Percentiles rank a stretch among this genome's conserved stretches.
phyloP scores from a whole-genome alignment of 495 filamentous ascomycete species.

The Collariella sp. region DNA sequence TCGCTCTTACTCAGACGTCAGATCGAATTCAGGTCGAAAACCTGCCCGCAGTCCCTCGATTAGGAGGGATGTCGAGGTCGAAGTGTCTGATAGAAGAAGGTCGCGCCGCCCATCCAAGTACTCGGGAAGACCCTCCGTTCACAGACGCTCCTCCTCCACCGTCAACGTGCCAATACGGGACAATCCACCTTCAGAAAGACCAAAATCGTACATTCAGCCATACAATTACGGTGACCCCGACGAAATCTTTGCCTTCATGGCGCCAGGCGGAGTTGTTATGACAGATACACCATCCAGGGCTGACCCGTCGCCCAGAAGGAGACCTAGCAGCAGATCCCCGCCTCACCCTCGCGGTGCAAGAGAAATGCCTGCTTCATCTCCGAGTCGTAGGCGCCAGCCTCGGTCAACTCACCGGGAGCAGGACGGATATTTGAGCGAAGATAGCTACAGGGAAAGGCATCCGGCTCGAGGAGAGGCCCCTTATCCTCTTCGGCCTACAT shows the following conservation, averaged over 20 bases:
- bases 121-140: neutral
- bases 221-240: conserved; percentile 7
- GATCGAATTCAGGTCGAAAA: neutral
- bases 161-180: conserved; percentile 2
- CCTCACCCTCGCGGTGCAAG: conserved; percentile 19
- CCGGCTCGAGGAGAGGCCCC: conserved; percentile 10
- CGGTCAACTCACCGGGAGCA: conserved; percentile 15
- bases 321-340: conserved; percentile 17
- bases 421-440: conserved; percentile 20
- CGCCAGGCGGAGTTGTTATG: conserved; percentile 14
- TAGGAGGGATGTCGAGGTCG: conserved; percentile 10
- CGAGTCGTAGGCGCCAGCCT: conserved; percentile 12
- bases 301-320: conserved; percentile 14
- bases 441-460: conserved; percentile 10
- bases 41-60: conserved; percentile 12
- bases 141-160: conserved; percentile 16
- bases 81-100: conserved; percentile 16
- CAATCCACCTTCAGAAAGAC: neutral
- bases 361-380: conserved; percentile 17
- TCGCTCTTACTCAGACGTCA: conserved; percentile 31
- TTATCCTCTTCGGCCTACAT: conserved; percentile 6
- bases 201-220: conserved; percentile 8
- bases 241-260: conserved; percentile 25
- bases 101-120: conserved; percentile 11
- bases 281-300: conserved; percentile 1